Base-by-base conservation (phyloP, 139 green algal genomes). In the Coccomyxa sp. region DNA sequence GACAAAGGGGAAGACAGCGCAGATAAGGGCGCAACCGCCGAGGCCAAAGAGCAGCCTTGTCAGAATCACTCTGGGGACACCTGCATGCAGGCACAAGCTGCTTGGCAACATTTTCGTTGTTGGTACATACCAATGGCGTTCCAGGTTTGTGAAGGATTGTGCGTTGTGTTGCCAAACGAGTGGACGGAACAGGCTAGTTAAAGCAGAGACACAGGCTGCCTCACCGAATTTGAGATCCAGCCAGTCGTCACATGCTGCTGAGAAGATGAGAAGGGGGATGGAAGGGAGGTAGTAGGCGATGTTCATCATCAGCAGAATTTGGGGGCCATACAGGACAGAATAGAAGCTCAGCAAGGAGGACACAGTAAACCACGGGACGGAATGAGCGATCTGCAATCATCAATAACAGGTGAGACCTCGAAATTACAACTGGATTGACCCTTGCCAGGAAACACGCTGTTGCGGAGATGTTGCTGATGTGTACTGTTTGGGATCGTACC, bases 251-350 rank as follows among this genome's bases (percentile, higher is more conserved):
- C 92, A 67, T 0, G 86, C 89, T 10, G 78, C 89, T n/a, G 80
- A 90, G 13, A 93, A 25, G 14, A 89, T 63, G 11, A 95, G 92
- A 16, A 95, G 86, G 4, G 93, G 93, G 77, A 95, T 96, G 85
- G 85, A 91, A 63, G 93, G 93, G 66, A 95, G 51, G 81, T 93
- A 95, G 85, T 94, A 96, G 14, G 91, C 91, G 10, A 96, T 88
- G 78, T 95, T 95, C 79, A 96, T 87, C 86, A 92, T 86, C 28
- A 96, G 86, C 66, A 96, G 87, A 0, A 90, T 85, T 75, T 91
- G 87, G 0, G 92, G 93, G 0, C 93, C 93, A 67, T 93, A 95
- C 71, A 93, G 82, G 31, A 86, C 86, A 57, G 85, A 89, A 86
- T 95, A 96, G 80, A 93, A 92, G 15, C 82, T 88, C 38, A 97